Conservation (phyloP, 2,329 filamentous ascomycete species). For the Rutstroemia sp. region DNA sequence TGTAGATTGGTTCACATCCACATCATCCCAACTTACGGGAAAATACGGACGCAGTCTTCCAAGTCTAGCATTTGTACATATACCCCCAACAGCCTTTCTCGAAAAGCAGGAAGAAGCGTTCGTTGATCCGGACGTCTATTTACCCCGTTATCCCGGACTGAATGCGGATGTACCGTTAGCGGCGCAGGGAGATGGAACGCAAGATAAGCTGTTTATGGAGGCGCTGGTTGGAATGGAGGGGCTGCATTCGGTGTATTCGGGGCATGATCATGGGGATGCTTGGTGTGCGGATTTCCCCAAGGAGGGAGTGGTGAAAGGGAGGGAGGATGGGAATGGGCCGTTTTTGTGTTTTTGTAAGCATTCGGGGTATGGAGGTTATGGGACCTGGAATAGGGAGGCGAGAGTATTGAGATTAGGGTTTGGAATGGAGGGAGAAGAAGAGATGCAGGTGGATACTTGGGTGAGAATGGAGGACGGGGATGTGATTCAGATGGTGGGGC, state of each 20-base stretch:
- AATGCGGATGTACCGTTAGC: slow-evolving; percentile 36
- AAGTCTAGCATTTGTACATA: slow-evolving; percentile 48
- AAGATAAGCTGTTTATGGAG: slow-evolving; percentile 57
- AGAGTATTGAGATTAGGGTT: slow-evolving; percentile 46
- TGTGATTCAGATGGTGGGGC: slow-evolving; percentile 41
- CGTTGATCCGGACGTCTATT: slow-evolving; percentile 16
- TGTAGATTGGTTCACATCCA: slow-evolving; percentile 37
- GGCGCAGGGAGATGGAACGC: slow-evolving; percentile 21
- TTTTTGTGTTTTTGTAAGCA: slow-evolving; percentile 56
- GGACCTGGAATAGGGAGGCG: slow-evolving; percentile 53
- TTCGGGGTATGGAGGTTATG: slow-evolving; percentile 64
- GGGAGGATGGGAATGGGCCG: slow-evolving; percentile 28
- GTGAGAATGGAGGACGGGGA: slow-evolving; percentile 48
- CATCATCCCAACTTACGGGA: slow-evolving; percentile 25
- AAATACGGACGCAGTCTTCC: slow-evolving; percentile 35
- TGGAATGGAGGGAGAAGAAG: slow-evolving; percentile 24
- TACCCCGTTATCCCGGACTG: slow-evolving; percentile 38
- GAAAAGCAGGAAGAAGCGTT: slow-evolving; percentile 32
- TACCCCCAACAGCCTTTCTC: slow-evolving; percentile 38
- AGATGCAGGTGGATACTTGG: slow-evolving; percentile 47
- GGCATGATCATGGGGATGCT: slow-evolving; percentile 58
- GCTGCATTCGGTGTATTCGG: slow-evolving; percentile 52
- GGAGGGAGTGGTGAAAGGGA: slow-evolving; percentile 29
- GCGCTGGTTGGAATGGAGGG: slow-evolving; percentile 48
- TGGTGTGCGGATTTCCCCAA: slow-evolving; percentile 47